Evolutionary conservation across 257 asterid genomes (phyloP), one percentile per base, ranked within the genome.

Genomic region (Sherardia arvensis): DNA sequence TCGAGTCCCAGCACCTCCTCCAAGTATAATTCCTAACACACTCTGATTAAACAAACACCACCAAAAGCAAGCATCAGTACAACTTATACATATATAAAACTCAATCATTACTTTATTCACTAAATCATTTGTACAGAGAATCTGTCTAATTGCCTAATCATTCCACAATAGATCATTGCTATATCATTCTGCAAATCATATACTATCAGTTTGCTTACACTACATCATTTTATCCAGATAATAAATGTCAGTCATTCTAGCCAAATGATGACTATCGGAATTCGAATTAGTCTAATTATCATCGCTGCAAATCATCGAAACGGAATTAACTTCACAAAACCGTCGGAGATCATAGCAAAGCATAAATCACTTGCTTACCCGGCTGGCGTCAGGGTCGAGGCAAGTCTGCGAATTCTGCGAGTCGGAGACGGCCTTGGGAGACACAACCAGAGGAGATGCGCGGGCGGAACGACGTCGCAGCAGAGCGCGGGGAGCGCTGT

Each of bases 1-100:
- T 51, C 97, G 78, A 55, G 97, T 87, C 30, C 97, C 97, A 65
- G 97, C 97, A 70, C 97, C 97, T 66, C 97, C 97, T 58, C 97
- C 97, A 23, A 87, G 87, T 73, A 91, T 88, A 66, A 91, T 83
- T 65, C 97, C 97, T 77, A 91, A 81, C 30, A 91, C 97, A 84
- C 97, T 91, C 96, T 91, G 81, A 54, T 55, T 4, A 17, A 17
- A 29, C 17, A 29, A 26, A 29, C 34, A 34, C 17, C 59, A 69
- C 51, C 51, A 32, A 29, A 27, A 59, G 57, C 15, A 20, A 43
- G 17, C 20, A 43, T 43, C 6, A 43, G 20, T 14, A 43, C 51
- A 43, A 43, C 51, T 43, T 43, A 14, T 20, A 43, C 51, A 43
- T 15, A 43, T 4, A 14, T 15, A 2, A 10, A 10, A 38, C 3